These are phyloP conservation scores for Fusarium camptoceras DNA, from an alignment of 2,329 filamentous ascomycete species.

Conservation along the genomic window DNA sequence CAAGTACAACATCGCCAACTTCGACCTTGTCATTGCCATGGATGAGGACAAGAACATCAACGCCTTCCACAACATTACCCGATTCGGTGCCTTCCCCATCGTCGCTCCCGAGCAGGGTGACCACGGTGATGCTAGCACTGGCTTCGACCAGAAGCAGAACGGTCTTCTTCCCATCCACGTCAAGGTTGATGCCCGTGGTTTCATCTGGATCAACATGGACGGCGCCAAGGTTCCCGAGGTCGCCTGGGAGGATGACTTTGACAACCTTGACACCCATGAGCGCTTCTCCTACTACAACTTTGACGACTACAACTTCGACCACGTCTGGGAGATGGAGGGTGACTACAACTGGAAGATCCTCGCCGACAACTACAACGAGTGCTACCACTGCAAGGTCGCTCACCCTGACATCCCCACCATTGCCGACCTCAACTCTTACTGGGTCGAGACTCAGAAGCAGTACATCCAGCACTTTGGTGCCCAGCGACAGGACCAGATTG, in stretches of 20 bases:
- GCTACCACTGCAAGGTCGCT: slow-evolving; percentile 71
- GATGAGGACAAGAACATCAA: slow-evolving; percentile 65
- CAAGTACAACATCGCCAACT: slow-evolving; percentile 66
- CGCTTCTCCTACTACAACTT: slow-evolving; percentile 61
- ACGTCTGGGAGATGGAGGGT: slow-evolving; percentile 67
- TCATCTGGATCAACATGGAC: slow-evolving; percentile 71
- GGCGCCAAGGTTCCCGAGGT: slow-evolving; percentile 58
- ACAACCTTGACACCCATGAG: slow-evolving; percentile 58
- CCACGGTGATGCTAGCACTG: slow-evolving; percentile 63
- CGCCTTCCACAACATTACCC: slow-evolving; percentile 72
- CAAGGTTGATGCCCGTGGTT: slow-evolving; percentile 64
- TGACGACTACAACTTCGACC: slow-evolving; percentile 67
- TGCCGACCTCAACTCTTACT: slow-evolving; percentile 68
- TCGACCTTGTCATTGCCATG: slow-evolving; percentile 64
- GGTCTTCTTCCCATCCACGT: slow-evolving; percentile 67
- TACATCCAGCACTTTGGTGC: slow-evolving; percentile 64
- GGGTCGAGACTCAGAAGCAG: slow-evolving; percentile 60
- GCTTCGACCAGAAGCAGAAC: slow-evolving; percentile 68
- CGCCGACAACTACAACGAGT: slow-evolving; percentile 74
- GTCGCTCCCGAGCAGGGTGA: slow-evolving; percentile 57
- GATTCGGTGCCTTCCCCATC: slow-evolving; percentile 70
- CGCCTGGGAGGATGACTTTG: slow-evolving; percentile 65
- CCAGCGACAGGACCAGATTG: slow-evolving; percentile 61
- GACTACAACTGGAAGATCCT: slow-evolving; percentile 71
- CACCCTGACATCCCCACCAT: slow-evolving; percentile 69